These are phyloP conservation scores for Cystobasidium onofrii DNA, from an alignment of 768 basidiomycete genomes.

Conservation along the genomic window DNA sequence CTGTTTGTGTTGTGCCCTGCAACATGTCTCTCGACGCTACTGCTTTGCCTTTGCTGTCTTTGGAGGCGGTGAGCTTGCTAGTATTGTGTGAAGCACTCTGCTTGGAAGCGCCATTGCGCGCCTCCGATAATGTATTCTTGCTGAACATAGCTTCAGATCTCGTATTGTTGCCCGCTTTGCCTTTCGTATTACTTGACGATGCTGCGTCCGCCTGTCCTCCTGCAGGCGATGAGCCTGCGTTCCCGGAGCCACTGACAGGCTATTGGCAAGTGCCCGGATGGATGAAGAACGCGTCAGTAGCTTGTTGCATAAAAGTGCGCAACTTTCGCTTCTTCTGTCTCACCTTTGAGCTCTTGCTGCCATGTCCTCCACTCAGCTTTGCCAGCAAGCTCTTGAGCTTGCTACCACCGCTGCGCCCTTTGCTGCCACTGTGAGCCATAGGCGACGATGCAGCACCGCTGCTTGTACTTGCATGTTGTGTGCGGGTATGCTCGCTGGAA, in stretches of 20 bases:
- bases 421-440: not conserved
- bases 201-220: not conserved
- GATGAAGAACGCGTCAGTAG: too few species aligned
- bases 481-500: too few species aligned
- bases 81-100: not conserved
- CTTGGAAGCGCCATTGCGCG: not conserved
- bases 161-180: not conserved
- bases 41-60: not conserved
- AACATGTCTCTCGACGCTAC: not conserved
- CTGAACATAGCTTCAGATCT: not conserved
- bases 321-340: not conserved
- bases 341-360: not conserved
- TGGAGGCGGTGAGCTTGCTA: not conserved
- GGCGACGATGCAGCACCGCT: not conserved
- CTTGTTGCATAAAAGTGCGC: not conserved
- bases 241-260: not conserved
- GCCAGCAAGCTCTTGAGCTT: conserved; percentile 11
- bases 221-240: not conserved
- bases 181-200: not conserved
- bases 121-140: not conserved
- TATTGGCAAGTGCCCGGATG: too few species aligned
- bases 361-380: conserved; percentile 25
- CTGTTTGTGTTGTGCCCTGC: not conserved
- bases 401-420: not conserved
- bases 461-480: not conserved